Evolutionary conservation across 2,329 filamentous ascomycete genomes (phyloP).

Genomic region (Penicillium sp.): DNA sequence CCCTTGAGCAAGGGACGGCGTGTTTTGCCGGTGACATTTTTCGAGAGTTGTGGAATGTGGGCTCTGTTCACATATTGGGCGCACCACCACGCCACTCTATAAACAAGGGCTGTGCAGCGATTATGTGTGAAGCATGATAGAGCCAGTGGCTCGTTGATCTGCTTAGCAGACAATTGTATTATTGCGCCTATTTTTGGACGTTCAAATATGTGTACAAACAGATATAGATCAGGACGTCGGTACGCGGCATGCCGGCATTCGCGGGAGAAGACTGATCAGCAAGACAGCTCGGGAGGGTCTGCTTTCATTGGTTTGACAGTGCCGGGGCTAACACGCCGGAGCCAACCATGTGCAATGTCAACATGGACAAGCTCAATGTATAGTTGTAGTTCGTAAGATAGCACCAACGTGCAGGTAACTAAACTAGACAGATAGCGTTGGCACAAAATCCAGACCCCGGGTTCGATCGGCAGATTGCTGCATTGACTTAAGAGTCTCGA

Average conservation of each 20-base stretch:
- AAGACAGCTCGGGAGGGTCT: not conserved
- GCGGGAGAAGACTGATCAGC: not conserved
- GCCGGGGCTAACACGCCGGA: not conserved
- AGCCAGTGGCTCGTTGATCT: not conserved
- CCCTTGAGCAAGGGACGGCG: not conserved
- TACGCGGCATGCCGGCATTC: not conserved
- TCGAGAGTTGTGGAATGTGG: conserved; percentile 2
- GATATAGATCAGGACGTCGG: not conserved
- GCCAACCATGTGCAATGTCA: not conserved
- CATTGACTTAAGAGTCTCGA: too few relatives aligned
- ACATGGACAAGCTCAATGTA: too few relatives aligned
- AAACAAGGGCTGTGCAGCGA: not conserved
- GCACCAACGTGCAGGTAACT: too few relatives aligned
- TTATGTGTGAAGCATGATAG: not conserved
- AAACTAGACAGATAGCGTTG: too few relatives aligned
- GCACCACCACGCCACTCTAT: not conserved
- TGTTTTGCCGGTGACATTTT: not conserved
- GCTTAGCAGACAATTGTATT: not conserved
- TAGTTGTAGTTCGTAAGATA: too few relatives aligned
- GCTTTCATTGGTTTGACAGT: not conserved
- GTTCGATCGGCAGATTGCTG: not conserved
- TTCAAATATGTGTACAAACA: not conserved
- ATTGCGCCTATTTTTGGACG: not conserved
- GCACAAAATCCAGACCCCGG: too few relatives aligned
- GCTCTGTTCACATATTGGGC: not conserved